Conservation (phyloP, 495 filamentous ascomycete genomes). For the Penicillium malachiteum region DNA sequence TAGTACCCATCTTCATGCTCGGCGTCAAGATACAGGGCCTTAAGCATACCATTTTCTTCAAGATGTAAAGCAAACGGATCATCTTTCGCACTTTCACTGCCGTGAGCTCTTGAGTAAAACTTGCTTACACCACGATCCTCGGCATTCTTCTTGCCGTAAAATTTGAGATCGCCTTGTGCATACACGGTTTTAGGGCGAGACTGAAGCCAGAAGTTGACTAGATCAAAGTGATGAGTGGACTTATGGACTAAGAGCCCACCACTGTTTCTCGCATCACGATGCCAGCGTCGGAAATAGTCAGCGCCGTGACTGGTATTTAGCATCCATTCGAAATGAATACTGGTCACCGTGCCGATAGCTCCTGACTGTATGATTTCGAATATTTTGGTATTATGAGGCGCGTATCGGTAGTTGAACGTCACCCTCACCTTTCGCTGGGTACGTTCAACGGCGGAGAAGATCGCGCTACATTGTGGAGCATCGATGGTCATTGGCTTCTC, state of each 20-base stretch:
- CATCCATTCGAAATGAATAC: constrained; percentile 58
- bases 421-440: constrained; percentile 20
- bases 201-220: constrained; percentile 29
- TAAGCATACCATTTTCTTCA: constrained; percentile 43
- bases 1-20: constrained; percentile 57
- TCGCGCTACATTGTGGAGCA: constrained; percentile 45
- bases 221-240: constrained; percentile 28
- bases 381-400: constrained; percentile 28
- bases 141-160: constrained; percentile 27
- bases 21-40: constrained; percentile 52
- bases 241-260: constrained; percentile 40
- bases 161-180: constrained; percentile 24
- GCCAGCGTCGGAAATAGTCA: constrained; percentile 60
- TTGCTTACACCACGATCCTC: constrained; percentile 19
- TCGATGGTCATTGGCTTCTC: constrained; percentile 60
- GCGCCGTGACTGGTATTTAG: constrained; percentile 57
- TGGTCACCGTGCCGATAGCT: constrained; percentile 49
- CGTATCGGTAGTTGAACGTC: constrained; percentile 30
- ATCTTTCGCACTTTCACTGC: constrained; percentile 15
- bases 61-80: constrained; percentile 49
- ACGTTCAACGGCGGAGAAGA: constrained; percentile 26
- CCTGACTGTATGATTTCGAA: constrained; percentile 42
- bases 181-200: constrained; percentile 20
- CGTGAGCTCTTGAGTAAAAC: constrained; percentile 23
- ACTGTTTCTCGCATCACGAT: constrained; percentile 54